Base-by-base conservation (phyloP, 2,329 filamentous ascomycete species). In the Orbilia quercus region DNA sequence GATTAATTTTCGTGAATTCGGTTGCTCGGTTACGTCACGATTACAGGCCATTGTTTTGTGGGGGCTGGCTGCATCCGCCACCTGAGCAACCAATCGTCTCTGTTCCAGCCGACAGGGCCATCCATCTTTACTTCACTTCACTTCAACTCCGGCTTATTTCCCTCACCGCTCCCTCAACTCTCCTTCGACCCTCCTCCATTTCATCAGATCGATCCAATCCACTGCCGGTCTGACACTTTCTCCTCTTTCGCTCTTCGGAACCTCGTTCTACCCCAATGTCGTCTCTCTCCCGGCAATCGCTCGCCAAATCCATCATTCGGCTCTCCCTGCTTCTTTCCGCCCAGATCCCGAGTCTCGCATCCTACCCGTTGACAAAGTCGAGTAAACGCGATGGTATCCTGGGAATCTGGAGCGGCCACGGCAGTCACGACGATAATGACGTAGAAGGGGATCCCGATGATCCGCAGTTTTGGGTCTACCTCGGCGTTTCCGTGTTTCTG, bases 401-500 rank as follows among this genome's bases (percentile, higher is more conserved):
- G 34, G 55, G 60, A 23, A 45, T 63, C n/a, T 69, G 62, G 63
- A 55, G 48, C 3, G 60, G 48, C 3, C 55, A 67, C 9, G 28
- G 20, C 3, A 48, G 18, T 14, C 60, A 73, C 16, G 69, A 51
- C 31, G 54, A 65, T 20, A 44, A 75, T n/a, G 64, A 67, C 23
- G 59, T 67, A 11, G 59, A 75, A 22, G 51, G 67, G 74, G 83
- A 87, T 62, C 80, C 82, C 6, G 82, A 85, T 22, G 89, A 90
- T 74, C 85, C 88, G 6, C 85, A 86, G 55, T 82, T 96, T 76
- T 96, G 91, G 90, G 83, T 94, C 48, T 92, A 97, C 79, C 85
- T 95, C 75, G 84, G 88, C 64, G 85, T 92, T 28, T 96, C 94
- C 16, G 86, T 91, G 71, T 85, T 88, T 22, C 85, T 99, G 65